Base-by-base conservation (phyloP, 495 filamentous ascomycete genomes). In the Trichodelitschia bisporula region DNA sequence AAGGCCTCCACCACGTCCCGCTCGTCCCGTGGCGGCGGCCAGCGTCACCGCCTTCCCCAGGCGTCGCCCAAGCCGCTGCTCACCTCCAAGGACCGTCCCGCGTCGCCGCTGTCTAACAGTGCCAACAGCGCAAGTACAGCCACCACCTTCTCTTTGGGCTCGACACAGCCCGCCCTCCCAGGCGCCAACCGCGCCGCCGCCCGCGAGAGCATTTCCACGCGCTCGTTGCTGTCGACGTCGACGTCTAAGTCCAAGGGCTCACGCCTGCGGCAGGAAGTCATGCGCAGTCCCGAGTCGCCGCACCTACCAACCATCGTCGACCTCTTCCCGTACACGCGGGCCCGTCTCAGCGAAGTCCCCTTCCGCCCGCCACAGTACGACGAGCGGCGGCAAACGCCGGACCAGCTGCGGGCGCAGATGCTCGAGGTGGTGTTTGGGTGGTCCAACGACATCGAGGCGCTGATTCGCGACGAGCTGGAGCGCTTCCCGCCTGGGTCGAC, bases 401-500 rank as follows among this genome's bases (percentile, higher is more conserved):
- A 93, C 45, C 73, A 86, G 40, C 62, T 92, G 23, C 71, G 84
- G 29, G 66, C 62, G 21, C 77, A 91, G 51, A 95, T 95, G 89
- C 57, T 97, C 13, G 78, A 66, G 45, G 72, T 78, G 18, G 79
- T 97, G 1, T 97, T 97, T 55, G 89, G 86, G 6, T 95, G 84
- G 80, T 69, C 79, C 33, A 72, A 72, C 29, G 80, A 92, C 42
- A 69, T 80, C 30, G 65, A 82, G 30, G 69, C 66, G 21, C 51
- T 97, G 42, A 69, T 97, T 29, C 66, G 68, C 16, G 86, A 95
- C 48, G 89, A 97, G 41, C 41, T 65, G 68, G 55, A 40, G 62
- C 54, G 37, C 5, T 29, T n/a, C 30, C 24, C 12, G 13, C 18
- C 23, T 17, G 69, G 73, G 13, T 82, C 79, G 9, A 62, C 76